phyloP scores from a whole-genome alignment of 768 basidiomycete genomes.

The Hygrocybe coccinea region DNA sequence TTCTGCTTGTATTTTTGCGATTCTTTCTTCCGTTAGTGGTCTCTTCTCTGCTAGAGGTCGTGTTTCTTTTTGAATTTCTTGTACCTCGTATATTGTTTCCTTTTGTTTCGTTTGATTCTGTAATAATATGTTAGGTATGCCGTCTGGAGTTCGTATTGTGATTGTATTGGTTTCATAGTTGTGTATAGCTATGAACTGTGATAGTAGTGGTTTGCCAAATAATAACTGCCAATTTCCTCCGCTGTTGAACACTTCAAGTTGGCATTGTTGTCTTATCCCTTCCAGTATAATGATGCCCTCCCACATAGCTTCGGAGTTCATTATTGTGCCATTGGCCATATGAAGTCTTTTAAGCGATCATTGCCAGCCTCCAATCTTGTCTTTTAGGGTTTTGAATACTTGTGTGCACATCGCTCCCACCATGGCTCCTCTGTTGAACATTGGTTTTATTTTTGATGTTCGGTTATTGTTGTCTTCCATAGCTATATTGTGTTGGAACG shows the following conservation, averaged over 20 bases:
- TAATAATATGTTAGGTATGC: too few species aligned
- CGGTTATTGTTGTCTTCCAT: neutral
- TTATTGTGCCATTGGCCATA: constrained; percentile 30
- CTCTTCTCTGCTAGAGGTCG: constrained; percentile 10
- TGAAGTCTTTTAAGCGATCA: constrained; percentile 18
- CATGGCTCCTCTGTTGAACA: constrained; percentile 26
- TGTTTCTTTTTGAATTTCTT: neutral
- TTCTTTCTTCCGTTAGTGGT: constrained; percentile 23
- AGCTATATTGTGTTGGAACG: neutral
- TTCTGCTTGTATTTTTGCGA: constrained; percentile 16
- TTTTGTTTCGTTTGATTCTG: neutral
- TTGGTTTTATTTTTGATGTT: neutral
- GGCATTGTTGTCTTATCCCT: neutral
- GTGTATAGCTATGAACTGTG: constrained; percentile 8
- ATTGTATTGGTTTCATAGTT: neutral
- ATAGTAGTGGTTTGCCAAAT: constrained; percentile 17
- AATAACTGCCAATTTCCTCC: constrained; percentile 15
- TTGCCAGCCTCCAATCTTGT: constrained; percentile 7
- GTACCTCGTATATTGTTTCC: neutral
- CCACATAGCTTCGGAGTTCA: constrained; percentile 18
- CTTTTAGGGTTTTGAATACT: constrained; percentile 13
- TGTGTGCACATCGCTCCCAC: constrained; percentile 13
- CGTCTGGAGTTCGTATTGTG: neutral
- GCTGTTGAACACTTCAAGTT: constrained; percentile 24
- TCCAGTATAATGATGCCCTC: constrained; percentile 16